Percentiles rank a stretch among this genome's conserved stretches.
Evolutionary conservation across 2,329 filamentous ascomycete genomes (phyloP).

Genomic region (Nakataea oryzae): DNA sequence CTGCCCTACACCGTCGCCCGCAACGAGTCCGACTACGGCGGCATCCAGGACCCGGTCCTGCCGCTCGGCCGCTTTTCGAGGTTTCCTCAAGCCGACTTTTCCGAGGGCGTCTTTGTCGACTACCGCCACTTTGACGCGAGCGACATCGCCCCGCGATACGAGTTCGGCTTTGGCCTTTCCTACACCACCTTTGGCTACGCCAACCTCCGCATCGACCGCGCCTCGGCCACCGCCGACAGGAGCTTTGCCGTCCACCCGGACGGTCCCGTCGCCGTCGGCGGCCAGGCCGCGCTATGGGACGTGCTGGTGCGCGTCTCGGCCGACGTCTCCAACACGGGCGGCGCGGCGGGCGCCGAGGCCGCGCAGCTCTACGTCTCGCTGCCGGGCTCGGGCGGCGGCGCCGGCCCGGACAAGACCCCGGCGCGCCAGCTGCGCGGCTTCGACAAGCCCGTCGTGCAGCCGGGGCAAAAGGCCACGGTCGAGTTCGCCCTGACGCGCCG

Average conservation of each 20-base stretch:
- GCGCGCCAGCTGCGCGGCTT: slow-evolving; percentile 55
- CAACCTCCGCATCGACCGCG: slow-evolving; percentile 17
- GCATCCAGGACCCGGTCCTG: slow-evolving; percentile 23
- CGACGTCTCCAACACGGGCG: slow-evolving; percentile 28
- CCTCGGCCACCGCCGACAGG: slow-evolving; percentile 19
- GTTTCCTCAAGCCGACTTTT: slow-evolving; percentile 37
- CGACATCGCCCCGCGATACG: slow-evolving; percentile 36
- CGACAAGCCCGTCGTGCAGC: slow-evolving; percentile 43
- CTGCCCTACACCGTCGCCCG: slow-evolving; percentile 51
- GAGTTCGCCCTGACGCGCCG: slow-evolving; percentile 46
- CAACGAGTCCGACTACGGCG: slow-evolving; percentile 42
- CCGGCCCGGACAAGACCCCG: slow-evolving; percentile 20
- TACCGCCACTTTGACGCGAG: slow-evolving; percentile 43
- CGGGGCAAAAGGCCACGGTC: slow-evolving; percentile 30
- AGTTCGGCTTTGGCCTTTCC: slow-evolving; percentile 44
- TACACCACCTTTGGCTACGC: slow-evolving; percentile 43
- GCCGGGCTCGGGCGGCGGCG: slow-evolving; percentile 13
- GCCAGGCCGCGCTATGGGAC: slow-evolving; percentile 36
- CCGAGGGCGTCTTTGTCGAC: slow-evolving; percentile 39
- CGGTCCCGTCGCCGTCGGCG: slow-evolving; percentile 29
- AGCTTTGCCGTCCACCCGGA: slow-evolving; percentile 22
- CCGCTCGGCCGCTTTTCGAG: slow-evolving; percentile 39
- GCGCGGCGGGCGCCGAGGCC: slow-evolving; percentile 29
- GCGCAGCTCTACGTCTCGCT: slow-evolving; percentile 34
- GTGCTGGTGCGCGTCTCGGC: slow-evolving; percentile 26